Evolutionary conservation across 768 basidiomycete genomes (phyloP).

Genomic region (Termitomyces sp.): DNA sequence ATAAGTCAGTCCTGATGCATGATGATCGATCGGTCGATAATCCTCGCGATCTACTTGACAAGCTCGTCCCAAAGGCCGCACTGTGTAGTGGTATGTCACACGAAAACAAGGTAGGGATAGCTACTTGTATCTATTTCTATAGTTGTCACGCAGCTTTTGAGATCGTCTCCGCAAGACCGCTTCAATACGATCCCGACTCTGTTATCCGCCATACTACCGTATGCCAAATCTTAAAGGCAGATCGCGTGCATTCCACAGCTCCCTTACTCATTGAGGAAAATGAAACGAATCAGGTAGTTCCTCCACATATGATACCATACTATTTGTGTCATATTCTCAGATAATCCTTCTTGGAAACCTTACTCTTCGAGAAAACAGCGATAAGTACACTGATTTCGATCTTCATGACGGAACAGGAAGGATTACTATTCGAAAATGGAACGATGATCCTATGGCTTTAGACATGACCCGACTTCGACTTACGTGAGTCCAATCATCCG

Average conservation of each 20-base stretch:
- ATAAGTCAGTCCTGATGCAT: neutral
- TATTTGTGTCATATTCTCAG: neutral
- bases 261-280: neutral
- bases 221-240: neutral
- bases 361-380: neutral
- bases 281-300: neutral
- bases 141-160: neutral
- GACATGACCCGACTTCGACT: neutral
- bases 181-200: neutral
- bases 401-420: neutral
- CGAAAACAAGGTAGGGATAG: neutral
- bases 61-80: neutral
- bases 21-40: neutral
- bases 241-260: neutral
- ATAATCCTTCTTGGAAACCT: conserved; percentile 1
- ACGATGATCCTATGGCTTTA: neutral
- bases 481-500: neutral
- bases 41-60: neutral
- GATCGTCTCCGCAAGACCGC: neutral
- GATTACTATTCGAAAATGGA: neutral
- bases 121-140: neutral
- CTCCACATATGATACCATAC: neutral
- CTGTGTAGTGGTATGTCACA: neutral
- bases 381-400: neutral
- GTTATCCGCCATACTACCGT: neutral